A percentile compares a stretch with the other conserved stretches of the same genome.
phyloP scores from a whole-genome alignment of 345 rosid genomes.

The Zanthoxylum bungeanum region DNA sequence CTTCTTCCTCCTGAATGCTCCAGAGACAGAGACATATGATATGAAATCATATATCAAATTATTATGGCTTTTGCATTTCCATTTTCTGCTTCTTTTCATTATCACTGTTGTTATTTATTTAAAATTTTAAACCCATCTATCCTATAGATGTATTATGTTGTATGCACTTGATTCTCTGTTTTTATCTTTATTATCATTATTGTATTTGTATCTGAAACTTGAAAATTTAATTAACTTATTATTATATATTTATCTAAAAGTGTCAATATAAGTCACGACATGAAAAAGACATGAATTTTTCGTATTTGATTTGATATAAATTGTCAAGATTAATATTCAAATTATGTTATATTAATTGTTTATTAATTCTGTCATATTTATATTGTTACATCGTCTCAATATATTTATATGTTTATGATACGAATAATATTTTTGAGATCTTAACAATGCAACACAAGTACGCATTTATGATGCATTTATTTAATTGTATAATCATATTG shows the following conservation, averaged over 20 bases:
- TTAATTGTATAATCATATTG: too few relatives aligned
- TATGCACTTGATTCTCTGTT: neutral
- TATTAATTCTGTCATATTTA: too few relatives aligned
- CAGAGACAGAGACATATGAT: conserved; percentile 52
- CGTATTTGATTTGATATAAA: too few relatives aligned
- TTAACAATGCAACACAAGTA: too few relatives aligned
- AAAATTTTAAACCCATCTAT: neutral
- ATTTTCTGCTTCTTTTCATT: neutral
- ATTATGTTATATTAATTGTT: too few relatives aligned
- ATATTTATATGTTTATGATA: too few relatives aligned
- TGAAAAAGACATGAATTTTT: too few relatives aligned
- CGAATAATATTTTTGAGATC: too few relatives aligned
- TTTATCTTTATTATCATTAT: neutral
- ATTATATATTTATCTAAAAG: neutral
- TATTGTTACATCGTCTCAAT: too few relatives aligned
- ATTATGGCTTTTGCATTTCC: neutral
- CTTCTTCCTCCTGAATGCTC: conserved; percentile 45
- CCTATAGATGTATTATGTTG: neutral
- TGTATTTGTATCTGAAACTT: neutral
- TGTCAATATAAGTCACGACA: too few relatives aligned
- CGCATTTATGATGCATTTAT: too few relatives aligned
- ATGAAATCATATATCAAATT: neutral
- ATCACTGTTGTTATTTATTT: neutral
- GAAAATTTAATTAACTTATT: neutral
- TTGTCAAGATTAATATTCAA: too few relatives aligned